These are phyloP conservation scores for Inga oerstediana DNA, from an alignment of 306 rosid genomes.

Conservation along the genomic window DNA sequence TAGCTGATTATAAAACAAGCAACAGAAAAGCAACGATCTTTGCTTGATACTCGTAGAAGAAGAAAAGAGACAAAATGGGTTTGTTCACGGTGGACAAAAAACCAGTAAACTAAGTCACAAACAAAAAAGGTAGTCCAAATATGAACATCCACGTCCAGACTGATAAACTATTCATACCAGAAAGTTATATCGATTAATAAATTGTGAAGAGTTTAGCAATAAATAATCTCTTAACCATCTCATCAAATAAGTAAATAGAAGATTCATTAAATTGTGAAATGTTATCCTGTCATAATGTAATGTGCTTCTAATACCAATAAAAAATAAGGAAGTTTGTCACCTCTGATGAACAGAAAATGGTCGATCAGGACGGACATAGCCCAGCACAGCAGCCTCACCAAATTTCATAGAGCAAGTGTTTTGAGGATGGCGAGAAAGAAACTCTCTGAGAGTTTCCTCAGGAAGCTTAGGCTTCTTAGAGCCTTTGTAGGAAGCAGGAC, in stretches of 20 bases:
- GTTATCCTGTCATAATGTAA: no score
- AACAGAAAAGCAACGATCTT: not conserved
- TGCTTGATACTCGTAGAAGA: not conserved
- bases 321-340: conserved; percentile 34
- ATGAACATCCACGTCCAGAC: no score
- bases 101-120: not conserved
- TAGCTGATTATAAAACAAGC: not conserved
- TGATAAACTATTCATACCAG: no score
- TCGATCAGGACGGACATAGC: conserved; percentile 63
- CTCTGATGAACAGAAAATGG: conserved; percentile 61
- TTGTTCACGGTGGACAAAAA: not conserved
- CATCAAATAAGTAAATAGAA: no score
- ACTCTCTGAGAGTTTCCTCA: conserved; percentile 72
- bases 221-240: no score
- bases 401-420: conserved; percentile 72
- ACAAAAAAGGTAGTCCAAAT: no score
- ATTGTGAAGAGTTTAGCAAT: no score
- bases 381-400: conserved; percentile 78
- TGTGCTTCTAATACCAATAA: no score
- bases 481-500: conserved; percentile 79
- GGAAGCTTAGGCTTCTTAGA: conserved; percentile 80
- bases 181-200: no score
- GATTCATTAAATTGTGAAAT: no score
- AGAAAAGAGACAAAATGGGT: not conserved
- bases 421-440: conserved; percentile 69